Evolutionary conservation across 331 rosid species (phyloP).

Genomic region (Pyrus hybrid): DNA sequence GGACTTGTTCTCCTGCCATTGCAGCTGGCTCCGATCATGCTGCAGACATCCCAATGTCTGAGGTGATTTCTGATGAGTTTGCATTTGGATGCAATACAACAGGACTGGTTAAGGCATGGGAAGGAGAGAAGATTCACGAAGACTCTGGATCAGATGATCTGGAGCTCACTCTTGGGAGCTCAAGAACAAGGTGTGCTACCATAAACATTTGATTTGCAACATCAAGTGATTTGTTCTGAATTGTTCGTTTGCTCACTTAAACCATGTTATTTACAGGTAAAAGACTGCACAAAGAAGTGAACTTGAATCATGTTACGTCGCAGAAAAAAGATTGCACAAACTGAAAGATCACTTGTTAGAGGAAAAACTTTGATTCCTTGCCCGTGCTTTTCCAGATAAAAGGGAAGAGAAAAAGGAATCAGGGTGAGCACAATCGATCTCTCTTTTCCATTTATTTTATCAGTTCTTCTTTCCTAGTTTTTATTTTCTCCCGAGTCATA

Average conservation of each 20-base stretch:
- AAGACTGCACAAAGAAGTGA: conserved; percentile 10
- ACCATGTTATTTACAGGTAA: conserved; percentile 34
- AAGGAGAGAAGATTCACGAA: conserved; percentile 84
- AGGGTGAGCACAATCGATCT: conserved; percentile 25
- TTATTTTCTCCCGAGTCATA: conserved; percentile 24
- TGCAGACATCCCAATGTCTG: conserved; percentile 76
- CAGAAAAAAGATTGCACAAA: conserved; percentile 26
- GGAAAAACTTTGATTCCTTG: conserved; percentile 15
- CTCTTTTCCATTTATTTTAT: conserved; percentile 14
- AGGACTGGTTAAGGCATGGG: conserved; percentile 80
- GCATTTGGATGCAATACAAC: conserved; percentile 66
- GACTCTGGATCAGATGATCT: conserved; percentile 73
- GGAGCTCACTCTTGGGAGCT: conserved; percentile 88
- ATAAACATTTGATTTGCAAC: background rate
- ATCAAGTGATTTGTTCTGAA: background rate
- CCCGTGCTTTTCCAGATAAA: conserved; percentile 21
- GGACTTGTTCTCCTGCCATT: conserved; percentile 82
- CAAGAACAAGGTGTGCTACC: conserved; percentile 56
- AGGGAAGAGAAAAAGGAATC: conserved; percentile 11
- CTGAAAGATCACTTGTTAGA: conserved; percentile 7
- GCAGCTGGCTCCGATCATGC: conserved; percentile 69
- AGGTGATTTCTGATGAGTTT: conserved; percentile 66
- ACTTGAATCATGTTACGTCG: conserved; percentile 9
- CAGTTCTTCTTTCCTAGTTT: background rate
- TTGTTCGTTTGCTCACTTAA: conserved; percentile 1